Conservation (phyloP, 2,329 filamentous ascomycete genomes). For the Aspergillus terreus region DNA sequence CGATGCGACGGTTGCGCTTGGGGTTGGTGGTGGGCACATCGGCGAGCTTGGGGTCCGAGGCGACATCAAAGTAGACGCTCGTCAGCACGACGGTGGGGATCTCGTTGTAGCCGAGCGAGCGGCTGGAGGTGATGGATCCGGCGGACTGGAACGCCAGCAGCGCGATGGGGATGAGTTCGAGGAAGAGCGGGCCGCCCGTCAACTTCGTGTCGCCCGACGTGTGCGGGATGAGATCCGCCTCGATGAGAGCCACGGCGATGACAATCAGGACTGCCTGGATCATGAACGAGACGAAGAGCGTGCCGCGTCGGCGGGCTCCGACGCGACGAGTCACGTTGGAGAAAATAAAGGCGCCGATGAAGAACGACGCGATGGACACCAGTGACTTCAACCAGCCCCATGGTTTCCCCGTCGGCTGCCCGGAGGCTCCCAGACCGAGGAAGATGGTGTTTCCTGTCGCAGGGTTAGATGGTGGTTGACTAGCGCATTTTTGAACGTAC, state of each 20-base stretch:
- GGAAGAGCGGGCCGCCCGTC: conserved; percentile 28
- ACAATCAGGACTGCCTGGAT: conserved; percentile 37
- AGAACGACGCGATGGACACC: conserved; percentile 39
- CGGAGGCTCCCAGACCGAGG: conserved; percentile 43
- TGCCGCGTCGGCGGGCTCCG: conserved; percentile 31
- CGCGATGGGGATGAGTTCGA: conserved; percentile 41
- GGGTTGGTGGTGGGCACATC: conserved; percentile 34
- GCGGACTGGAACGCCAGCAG: conserved; percentile 45
- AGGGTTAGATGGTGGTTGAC: background rate
- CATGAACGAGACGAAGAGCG: conserved; percentile 40
- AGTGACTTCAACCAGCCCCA: conserved; percentile 46
- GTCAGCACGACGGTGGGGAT: conserved; percentile 46
- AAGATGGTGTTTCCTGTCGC: conserved; percentile 46
- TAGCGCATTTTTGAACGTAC: conserved; percentile 21
- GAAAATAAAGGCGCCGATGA: conserved; percentile 41
- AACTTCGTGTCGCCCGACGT: conserved; percentile 15
- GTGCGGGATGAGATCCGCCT: conserved; percentile 37
- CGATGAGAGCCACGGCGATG: conserved; percentile 39
- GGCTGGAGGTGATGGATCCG: conserved; percentile 41
- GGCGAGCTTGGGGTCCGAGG: conserved; percentile 37
- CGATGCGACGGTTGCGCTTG: conserved; percentile 37
- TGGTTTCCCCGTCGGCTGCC: conserved; percentile 34
- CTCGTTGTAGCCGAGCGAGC: conserved; percentile 40
- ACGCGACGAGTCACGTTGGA: conserved; percentile 33
- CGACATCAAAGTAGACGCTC: conserved; percentile 45